phyloP scores from a whole-genome alignment of 495 filamentous ascomycete species.

The Penicillium coprophilum region DNA sequence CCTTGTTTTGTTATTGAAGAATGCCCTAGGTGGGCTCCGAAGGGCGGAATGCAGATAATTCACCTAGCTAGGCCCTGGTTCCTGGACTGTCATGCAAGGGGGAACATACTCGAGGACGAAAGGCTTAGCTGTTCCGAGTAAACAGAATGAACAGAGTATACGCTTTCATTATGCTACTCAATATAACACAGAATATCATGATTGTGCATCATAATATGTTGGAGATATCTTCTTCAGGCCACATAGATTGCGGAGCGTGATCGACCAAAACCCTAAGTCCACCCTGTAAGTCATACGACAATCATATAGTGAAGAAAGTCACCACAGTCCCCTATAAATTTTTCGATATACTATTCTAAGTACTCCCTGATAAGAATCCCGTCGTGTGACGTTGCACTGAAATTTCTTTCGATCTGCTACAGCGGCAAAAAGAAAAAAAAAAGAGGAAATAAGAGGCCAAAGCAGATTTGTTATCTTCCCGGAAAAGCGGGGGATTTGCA shows the following conservation, averaged over 20 bases:
- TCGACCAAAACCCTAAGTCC: no score
- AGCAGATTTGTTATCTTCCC: background rate
- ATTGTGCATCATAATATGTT: no score
- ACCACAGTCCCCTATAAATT: no score
- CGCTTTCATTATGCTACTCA: background rate
- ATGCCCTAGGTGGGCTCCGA: slow-evolving; percentile 15
- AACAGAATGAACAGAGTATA: slow-evolving; percentile 6
- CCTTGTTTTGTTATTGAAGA: slow-evolving; percentile 9
- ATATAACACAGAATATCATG: no score
- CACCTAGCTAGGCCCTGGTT: slow-evolving; percentile 2
- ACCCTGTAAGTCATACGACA: no score
- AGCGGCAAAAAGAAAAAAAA: slow-evolving; percentile 3
- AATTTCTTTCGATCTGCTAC: background rate
- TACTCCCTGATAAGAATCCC: no score
- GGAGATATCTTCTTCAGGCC: no score
- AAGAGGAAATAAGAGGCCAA: background rate
- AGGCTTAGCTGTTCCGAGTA: background rate
- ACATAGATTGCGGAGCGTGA: no score
- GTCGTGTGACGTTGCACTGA: background rate
- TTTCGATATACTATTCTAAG: no score
- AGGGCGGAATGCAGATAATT: slow-evolving; percentile 22
- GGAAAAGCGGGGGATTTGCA: slow-evolving; percentile 7
- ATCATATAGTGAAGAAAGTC: no score
- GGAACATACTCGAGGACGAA: slow-evolving; percentile 16
- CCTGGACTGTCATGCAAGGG: slow-evolving; percentile 19